These are phyloP conservation scores for Endocarpon pusillum DNA, from an alignment of 495 filamentous ascomycete species.

Conservation along the genomic window DNA sequence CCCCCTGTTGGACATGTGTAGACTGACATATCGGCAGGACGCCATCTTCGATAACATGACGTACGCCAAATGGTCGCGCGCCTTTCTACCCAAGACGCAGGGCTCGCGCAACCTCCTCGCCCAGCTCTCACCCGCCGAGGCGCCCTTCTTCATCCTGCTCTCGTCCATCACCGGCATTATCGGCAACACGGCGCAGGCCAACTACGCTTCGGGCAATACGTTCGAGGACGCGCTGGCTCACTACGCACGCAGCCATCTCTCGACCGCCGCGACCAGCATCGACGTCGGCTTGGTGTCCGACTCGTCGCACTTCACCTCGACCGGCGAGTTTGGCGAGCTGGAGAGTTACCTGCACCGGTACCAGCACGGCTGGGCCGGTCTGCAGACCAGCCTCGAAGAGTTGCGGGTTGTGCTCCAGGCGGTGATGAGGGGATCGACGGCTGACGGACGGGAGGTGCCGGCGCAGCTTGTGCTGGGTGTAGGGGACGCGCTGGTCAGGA, in stretches of 20 bases:
- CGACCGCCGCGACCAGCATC: conserved; percentile 15
- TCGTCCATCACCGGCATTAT: conserved; percentile 26
- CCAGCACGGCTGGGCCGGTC: neutral
- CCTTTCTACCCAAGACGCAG: conserved; percentile 21
- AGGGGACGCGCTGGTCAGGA: neutral
- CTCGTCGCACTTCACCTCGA: neutral
- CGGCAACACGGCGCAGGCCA: conserved; percentile 26
- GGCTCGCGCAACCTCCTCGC: conserved; percentile 24
- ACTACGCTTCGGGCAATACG: conserved; percentile 25
- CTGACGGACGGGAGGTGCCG: neutral
- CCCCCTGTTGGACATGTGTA: too few relatives aligned
- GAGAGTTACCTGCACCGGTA: conserved; percentile 24
- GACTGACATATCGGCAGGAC: conserved; percentile 21
- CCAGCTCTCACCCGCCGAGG: conserved; percentile 8
- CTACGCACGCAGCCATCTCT: conserved; percentile 15
- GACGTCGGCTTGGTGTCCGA: conserved; percentile 23
- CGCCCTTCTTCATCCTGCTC: conserved; percentile 36
- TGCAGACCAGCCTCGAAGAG: conserved; percentile 2
- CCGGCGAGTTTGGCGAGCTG: conserved; percentile 1
- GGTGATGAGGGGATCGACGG: neutral
- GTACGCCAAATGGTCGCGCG: conserved; percentile 27
- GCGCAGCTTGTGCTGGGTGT: neutral
- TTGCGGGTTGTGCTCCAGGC: conserved; percentile 3
- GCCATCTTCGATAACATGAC: conserved; percentile 39
- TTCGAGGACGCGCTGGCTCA: conserved; percentile 26